Evolutionary conservation across 352 stramenopile genomes (phyloP), one percentile per base, ranked within the genome.

Genomic region (Phytophthora litchii): DNA sequence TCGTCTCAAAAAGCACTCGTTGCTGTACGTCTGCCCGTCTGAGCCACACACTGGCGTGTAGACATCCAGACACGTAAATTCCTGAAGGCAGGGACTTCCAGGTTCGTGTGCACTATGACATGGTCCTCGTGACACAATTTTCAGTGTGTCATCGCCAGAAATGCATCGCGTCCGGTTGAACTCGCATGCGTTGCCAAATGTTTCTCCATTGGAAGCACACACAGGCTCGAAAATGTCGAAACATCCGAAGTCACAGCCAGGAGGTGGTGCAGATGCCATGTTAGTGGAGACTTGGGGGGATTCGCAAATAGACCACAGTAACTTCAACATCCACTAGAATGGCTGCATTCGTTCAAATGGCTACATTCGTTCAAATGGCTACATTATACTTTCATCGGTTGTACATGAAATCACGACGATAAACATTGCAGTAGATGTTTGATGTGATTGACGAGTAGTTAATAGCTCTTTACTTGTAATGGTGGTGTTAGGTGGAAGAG

Each of bases 141-240:
- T 17, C 8, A 82, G 37, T 57, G 57, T 63, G 14, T 55, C 48
- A 16, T 67, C 44, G 0, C 41, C 55, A 9, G 54, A 56, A 11
- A 44, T 11, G 56, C 80, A 90, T 42, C 76, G 66, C 3, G 63
- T 67, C 25, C 41, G 58, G n/a, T 78, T 67, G 29, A 90, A 76
- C 25, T 60, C 37, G 54, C 80, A 88, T 48, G 68, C 62, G 60
- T 83, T 87, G 31, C 31, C 27, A 65, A 87, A 90, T 5, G 80
- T 88, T 16, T 67, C 23, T 23, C 75, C 73, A 50, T 88, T 67
- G 9, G 80, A 86, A 14, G 57, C 78, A 43, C 80, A 90, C 9
- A 90, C 72, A 4, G 78, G 77, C n/a, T 53, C 34, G 46, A 70
- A 72, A 25, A 67, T 44, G 9, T 38, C 54, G 9, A 64, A 42